Evolutionary conservation across 2,329 filamentous ascomycete species (phyloP).

Genomic region (Xylaria sp.): DNA sequence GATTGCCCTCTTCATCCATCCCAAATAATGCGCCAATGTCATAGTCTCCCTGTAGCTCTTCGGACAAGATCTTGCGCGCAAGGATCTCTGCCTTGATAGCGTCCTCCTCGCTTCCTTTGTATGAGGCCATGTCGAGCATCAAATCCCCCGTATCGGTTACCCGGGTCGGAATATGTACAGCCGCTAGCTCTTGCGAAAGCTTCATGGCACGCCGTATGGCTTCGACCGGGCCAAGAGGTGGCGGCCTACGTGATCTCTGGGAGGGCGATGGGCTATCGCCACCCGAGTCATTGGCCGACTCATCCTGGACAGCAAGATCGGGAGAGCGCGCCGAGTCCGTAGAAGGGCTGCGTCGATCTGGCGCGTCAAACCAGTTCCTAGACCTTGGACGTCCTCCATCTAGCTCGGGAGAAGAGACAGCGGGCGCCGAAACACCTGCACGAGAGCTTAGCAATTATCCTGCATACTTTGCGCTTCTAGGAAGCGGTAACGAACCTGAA

Average conservation of each 20-base stretch:
- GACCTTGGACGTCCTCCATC: conserved; percentile 59
- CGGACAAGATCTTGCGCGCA: conserved; percentile 88
- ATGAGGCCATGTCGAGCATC: conserved; percentile 98
- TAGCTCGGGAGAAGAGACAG: conserved; percentile 65
- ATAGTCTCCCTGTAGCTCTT: conserved; percentile 94
- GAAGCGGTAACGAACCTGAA: conserved; percentile 28
- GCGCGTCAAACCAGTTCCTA: conserved; percentile 62
- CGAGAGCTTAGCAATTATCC: conserved; percentile 18
- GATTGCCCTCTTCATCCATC: conserved; percentile 92
- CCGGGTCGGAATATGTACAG: conserved; percentile 90
- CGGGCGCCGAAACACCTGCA: conserved; percentile 62
- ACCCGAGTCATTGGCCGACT: conserved; percentile 52
- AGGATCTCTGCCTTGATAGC: conserved; percentile 92
- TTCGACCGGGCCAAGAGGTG: conserved; percentile 75
- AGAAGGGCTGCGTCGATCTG: conserved; percentile 56
- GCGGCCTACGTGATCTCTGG: conserved; percentile 79
- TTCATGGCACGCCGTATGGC: conserved; percentile 85
- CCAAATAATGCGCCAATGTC: conserved; percentile 96
- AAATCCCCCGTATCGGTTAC: conserved; percentile 94
- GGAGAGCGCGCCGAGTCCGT: conserved; percentile 66
- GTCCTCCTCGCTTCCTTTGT: conserved; percentile 94
- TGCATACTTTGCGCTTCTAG: neutral
- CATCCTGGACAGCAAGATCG: conserved; percentile 55
- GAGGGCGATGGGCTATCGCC: conserved; percentile 55
- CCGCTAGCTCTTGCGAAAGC: conserved; percentile 86